Percentiles rank a stretch among this genome's conserved stretches.
phyloP scores from a whole-genome alignment of 768 basidiomycete species.

The Boletus barrowsii region DNA sequence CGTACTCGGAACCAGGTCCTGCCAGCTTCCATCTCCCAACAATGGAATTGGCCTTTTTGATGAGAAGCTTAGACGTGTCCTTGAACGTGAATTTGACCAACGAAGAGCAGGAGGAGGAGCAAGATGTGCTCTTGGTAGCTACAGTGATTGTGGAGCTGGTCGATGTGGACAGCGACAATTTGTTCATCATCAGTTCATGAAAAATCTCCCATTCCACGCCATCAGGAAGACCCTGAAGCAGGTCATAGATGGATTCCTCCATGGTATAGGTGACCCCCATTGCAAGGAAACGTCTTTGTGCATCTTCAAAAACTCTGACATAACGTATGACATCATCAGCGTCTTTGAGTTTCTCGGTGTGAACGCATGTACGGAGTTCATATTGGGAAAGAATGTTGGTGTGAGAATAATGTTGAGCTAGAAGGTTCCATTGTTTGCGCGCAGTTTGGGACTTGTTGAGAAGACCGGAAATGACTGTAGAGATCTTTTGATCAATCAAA shows the following conservation, averaged over 20 bases:
- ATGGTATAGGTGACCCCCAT: neutral
- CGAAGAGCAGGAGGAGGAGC: too few species aligned
- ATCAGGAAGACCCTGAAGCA: neutral
- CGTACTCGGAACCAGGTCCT: too few species aligned
- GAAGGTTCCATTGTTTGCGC: neutral
- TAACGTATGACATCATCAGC: neutral
- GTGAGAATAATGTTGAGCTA: accelerated
- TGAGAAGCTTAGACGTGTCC: too few species aligned
- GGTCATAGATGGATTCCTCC: neutral
- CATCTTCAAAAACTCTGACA: neutral
- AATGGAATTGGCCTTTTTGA: too few species aligned
- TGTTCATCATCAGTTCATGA: neutral
- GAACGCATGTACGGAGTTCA: accelerated
- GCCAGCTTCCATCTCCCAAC: too few species aligned
- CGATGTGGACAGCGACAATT: neutral
- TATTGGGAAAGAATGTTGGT: neutral
- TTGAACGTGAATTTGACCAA: too few species aligned
- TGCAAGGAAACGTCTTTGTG: neutral
- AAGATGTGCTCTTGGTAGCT: too few species aligned
- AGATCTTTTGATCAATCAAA: neutral
- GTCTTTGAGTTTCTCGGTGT: neutral
- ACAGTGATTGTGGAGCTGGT: too few species aligned
- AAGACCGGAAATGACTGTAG: accelerated
- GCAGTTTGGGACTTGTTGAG: neutral
- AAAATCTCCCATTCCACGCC: neutral